Evolutionary conservation across 371 early-diverging fungal species (phyloP).

Genomic region (Mucor piriformis): DNA sequence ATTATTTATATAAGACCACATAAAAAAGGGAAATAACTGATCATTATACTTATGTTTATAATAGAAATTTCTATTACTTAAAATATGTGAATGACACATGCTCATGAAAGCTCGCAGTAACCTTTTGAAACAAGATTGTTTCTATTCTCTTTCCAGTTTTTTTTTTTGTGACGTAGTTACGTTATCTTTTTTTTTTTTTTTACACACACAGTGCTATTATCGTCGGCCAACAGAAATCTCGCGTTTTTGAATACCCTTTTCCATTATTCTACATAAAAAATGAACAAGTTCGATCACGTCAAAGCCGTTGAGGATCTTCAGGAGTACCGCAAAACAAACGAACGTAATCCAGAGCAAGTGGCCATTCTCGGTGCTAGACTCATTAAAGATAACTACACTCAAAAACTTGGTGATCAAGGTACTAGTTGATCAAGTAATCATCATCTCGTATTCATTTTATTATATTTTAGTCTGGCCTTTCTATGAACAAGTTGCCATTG

Average conservation of each 20-base stretch:
- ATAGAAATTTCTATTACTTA: no score
- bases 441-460: not conserved
- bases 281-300: constrained; percentile 39
- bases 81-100: constrained; percentile 1
- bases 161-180: not conserved
- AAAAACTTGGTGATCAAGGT: constrained; percentile 49
- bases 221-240: not conserved
- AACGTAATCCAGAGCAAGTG: constrained; percentile 41
- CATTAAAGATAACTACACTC: constrained; percentile 38
- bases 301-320: constrained; percentile 43
- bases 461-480: constrained; percentile 20
- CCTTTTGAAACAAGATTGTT: not conserved
- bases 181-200: not conserved
- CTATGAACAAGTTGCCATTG: constrained; percentile 81
- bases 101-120: not conserved
- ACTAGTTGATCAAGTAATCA: not conserved
- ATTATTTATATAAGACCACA: not conserved
- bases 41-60: no score
- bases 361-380: constrained; percentile 40
- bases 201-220: no score
- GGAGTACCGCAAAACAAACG: constrained; percentile 39
- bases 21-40: not conserved
- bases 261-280: constrained; percentile 4
- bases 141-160: not conserved
- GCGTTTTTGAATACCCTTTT: not conserved